phyloP scores from a whole-genome alignment of 1,284 basidiomycete species.

The Heterobasidion occidentale region DNA sequence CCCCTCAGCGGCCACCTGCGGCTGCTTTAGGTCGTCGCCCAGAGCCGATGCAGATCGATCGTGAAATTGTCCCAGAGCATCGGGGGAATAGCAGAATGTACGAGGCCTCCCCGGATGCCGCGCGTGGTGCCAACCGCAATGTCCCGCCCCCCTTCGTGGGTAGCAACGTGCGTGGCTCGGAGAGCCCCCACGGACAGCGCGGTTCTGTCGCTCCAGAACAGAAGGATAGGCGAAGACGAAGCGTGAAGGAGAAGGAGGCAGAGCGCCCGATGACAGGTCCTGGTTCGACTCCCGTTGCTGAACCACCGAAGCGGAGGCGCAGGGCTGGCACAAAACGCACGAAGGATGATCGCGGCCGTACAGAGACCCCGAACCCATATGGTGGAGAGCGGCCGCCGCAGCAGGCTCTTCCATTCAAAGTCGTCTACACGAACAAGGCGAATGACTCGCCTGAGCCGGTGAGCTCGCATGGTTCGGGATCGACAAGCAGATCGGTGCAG shows the following conservation, averaged over 20 bases:
- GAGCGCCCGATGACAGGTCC: conserved; percentile 18
- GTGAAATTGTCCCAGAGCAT: conserved; percentile 1
- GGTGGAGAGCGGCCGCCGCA: conserved; percentile 12
- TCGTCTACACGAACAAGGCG: conserved; percentile 25
- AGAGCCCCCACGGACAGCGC: conserved; percentile 31
- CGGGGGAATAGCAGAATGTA: not conserved
- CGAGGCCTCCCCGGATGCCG: not conserved
- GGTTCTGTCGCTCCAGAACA: conserved; percentile 14
- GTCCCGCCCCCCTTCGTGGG: conserved; percentile 13
- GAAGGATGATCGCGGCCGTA: conserved; percentile 26
- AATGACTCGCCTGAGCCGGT: conserved; percentile 45
- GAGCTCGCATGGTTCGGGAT: conserved; percentile 54
- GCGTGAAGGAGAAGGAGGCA: conserved; percentile 32
- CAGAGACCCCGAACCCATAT: conserved; percentile 22
- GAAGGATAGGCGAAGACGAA: conserved; percentile 16
- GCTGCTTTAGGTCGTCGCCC: conserved; percentile 8
- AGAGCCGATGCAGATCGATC: conserved; percentile 3
- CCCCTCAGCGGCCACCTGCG: conserved; percentile 5
- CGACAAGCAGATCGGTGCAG: conserved; percentile 42
- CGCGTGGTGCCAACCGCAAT: not conserved
- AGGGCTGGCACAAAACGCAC: conserved; percentile 29
- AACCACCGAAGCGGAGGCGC: conserved; percentile 33
- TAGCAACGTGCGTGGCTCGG: conserved; percentile 25
- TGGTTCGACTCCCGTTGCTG: conserved; percentile 9
- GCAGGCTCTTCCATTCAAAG: conserved; percentile 28